Evolutionary conservation across 2,329 filamentous ascomycete species (phyloP), one percentile per base, ranked within the genome.

Genomic region (Dactylellina haptotyla): DNA sequence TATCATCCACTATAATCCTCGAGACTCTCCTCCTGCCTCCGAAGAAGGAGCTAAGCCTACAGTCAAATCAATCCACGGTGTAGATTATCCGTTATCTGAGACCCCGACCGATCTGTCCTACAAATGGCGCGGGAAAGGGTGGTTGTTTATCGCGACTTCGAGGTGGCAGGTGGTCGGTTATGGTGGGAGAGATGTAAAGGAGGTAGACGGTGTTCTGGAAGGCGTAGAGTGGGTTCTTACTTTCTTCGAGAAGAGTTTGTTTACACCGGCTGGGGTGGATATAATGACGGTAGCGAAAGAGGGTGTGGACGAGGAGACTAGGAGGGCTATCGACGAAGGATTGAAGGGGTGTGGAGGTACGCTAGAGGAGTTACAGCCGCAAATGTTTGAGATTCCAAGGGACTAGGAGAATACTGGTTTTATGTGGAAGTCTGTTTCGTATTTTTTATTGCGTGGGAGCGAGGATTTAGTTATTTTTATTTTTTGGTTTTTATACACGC

Each of bases 121-220:
- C 88, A 84, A 89, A 77, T 96, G 92, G 92, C 84, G 90, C 50
- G 92, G 92, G 6, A 91, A 88, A 78, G 90, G 91, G 6, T 87
- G 85, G 86, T 81, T 96, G 74, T 86, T 85, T 79, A 88, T 94
- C 76, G 89, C 90, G 25, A 85, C 84, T 14, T 89, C 87, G 48
- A 88, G 92, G 78, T 96, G 92, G 92, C 91, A 96, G 83, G 82
- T 95, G 1, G 81, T 96, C 16, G 91, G 89, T 2, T 93, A 87
- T 84, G 91, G 91, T 3, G 85, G 89, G 79, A 81, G 82, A 20
- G 79, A 81, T 12, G 83, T 80, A 30, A 81, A 81, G 0, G 78
- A 63, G 28, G 75, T 76, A 2, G 77, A 77, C 54, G 78, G 78
- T 1, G 46, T 59, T 4, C n/a, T 72, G 34, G 28, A 65, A 8